Percentiles rank a stretch among this genome's conserved stretches.
These are phyloP conservation scores for Cupressus sempervirens DNA, from an alignment of 75 land plant genomes.

Conservation along the genomic window DNA sequence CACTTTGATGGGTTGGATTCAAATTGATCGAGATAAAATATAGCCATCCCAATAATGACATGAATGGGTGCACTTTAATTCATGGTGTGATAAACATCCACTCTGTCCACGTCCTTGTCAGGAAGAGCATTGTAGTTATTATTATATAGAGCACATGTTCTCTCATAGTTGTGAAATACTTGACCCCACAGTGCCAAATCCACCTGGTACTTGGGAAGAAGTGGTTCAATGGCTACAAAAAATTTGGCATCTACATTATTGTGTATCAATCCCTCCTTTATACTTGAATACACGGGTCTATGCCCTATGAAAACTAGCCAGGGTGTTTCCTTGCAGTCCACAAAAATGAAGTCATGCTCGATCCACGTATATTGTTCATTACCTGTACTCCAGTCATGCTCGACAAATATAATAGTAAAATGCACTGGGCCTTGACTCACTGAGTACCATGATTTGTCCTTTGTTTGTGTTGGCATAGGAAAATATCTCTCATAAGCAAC, in stretches of 20 bases:
- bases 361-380: slow-evolving; percentile 86
- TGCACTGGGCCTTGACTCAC: slow-evolving; percentile 70
- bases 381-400: slow-evolving; percentile 57
- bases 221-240: slow-evolving; percentile 50
- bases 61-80: slow-evolving; percentile 70
- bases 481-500: slow-evolving; percentile 83
- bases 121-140: slow-evolving; percentile 43
- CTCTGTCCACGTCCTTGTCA: slow-evolving; percentile 41
- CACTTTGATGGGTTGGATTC: too few species aligned
- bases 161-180: slow-evolving; percentile 85
- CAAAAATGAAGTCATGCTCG: slow-evolving; percentile 58
- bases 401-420: slow-evolving; percentile 82
- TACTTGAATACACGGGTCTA: slow-evolving; percentile 16
- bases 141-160: slow-evolving; percentile 66
- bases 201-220: slow-evolving; percentile 53
- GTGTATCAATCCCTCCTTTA: neutral
- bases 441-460: slow-evolving; percentile 94
- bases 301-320: slow-evolving; percentile 72
- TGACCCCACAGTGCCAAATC: slow-evolving; percentile 78
- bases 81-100: slow-evolving; percentile 40
- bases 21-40: slow-evolving; percentile 27
- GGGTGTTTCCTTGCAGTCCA: slow-evolving; percentile 62
- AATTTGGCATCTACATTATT: slow-evolving; percentile 41
- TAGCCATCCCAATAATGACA: slow-evolving; percentile 73
- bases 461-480: slow-evolving; percentile 69